A percentile compares a stretch with the other conserved stretches of the same genome.
Evolutionary conservation across 1,139 yeast genomes (phyloP).

Genomic region (Suhomyces ambrosiae): DNA sequence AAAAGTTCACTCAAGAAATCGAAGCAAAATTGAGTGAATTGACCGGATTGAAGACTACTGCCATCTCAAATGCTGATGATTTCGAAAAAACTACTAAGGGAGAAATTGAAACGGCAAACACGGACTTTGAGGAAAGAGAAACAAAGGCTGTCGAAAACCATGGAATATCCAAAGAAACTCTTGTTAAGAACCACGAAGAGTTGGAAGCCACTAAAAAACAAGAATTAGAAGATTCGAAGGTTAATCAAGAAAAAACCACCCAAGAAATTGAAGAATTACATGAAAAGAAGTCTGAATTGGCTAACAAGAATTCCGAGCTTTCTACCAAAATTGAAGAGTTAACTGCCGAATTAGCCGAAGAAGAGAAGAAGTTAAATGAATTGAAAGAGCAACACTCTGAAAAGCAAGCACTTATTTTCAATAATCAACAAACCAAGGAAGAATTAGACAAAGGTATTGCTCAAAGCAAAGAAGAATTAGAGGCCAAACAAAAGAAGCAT

Average conservation of each 20-base stretch:
- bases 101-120: constrained; percentile 50
- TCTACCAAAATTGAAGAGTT: constrained; percentile 43
- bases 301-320: constrained; percentile 47
- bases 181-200: constrained; percentile 48
- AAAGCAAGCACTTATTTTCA: constrained; percentile 40
- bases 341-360: constrained; percentile 43
- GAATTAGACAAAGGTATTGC: constrained; percentile 43
- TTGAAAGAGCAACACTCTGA: constrained; percentile 44
- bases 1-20: constrained; percentile 42
- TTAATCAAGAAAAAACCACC: constrained; percentile 48
- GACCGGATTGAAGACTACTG: constrained; percentile 31
- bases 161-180: constrained; percentile 45
- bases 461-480: constrained; percentile 35
- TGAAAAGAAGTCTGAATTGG: constrained; percentile 44
- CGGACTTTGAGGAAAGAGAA: constrained; percentile 51
- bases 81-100: constrained; percentile 43
- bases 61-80: constrained; percentile 35
- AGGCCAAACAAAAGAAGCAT: constrained; percentile 42
- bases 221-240: constrained; percentile 52
- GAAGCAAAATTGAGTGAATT: constrained; percentile 39
- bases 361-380: constrained; percentile 41
- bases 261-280: constrained; percentile 48
- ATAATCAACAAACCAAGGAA: constrained; percentile 41
- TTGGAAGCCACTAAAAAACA: constrained; percentile 50
- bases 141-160: constrained; percentile 50